Percentiles rank a stretch among this genome's conserved stretches.
Evolutionary conservation across 2,329 filamentous ascomycete genomes (phyloP).

Genomic region (Hymenoscyphus scutula): DNA sequence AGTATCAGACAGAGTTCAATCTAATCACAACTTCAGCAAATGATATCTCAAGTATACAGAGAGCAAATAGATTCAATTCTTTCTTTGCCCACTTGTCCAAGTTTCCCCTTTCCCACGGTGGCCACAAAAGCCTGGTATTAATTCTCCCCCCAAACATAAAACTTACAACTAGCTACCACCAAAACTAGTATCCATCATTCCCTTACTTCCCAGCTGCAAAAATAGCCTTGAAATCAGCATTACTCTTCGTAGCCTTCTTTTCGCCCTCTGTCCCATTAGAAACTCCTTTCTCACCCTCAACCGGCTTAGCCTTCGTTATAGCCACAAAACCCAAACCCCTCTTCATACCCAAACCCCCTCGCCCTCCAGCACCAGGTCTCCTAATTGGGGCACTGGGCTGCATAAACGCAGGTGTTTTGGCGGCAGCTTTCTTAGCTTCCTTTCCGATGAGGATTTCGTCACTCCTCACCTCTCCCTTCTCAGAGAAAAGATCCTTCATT

Average conservation of each 20-base stretch:
- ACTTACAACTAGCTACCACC: no score
- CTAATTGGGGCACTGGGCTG: slow-evolving; percentile 31
- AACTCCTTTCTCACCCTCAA: slow-evolving; percentile 17
- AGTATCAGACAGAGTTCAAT: no score
- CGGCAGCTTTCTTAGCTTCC: slow-evolving; percentile 38
- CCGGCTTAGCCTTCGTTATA: slow-evolving; percentile 3
- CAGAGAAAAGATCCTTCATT: slow-evolving; percentile 52
- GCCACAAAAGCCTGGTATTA: no score
- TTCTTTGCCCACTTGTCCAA: no score
- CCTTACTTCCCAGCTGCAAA: slow-evolving; percentile 25
- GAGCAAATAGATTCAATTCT: no score
- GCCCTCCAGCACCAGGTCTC: slow-evolving; percentile 36
- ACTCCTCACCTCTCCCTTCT: slow-evolving; percentile 47
- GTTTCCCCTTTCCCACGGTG: no score
- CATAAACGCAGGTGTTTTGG: slow-evolving; percentile 27
- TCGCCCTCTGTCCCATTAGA: slow-evolving; percentile 29
- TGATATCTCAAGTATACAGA: no score
- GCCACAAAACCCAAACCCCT: slow-evolving; percentile 35
- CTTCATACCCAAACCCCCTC: slow-evolving; percentile 40
- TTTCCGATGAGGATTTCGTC: slow-evolving; percentile 40
- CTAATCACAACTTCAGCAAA: no score
- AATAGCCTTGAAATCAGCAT: slow-evolving; percentile 55
- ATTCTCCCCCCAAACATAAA: no score
- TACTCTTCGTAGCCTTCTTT: slow-evolving; percentile 44
- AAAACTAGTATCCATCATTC: no score